A percentile compares a stretch with the other conserved stretches of the same genome.
Conservation (phyloP, 108 stramenopile genomes). For the Bacterosira constricta region DNA sequence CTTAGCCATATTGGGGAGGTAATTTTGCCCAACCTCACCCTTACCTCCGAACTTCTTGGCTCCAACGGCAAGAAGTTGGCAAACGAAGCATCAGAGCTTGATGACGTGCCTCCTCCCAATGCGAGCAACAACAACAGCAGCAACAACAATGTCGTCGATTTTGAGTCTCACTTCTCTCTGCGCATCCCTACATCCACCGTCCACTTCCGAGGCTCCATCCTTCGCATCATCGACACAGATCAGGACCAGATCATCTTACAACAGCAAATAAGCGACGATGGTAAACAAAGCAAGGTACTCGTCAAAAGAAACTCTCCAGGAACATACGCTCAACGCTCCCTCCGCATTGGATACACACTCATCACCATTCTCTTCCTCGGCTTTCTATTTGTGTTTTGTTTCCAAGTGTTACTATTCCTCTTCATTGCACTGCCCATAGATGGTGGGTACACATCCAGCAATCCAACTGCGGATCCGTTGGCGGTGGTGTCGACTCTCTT, state of each 20-base stretch:
- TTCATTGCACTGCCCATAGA: slow-evolving; percentile 58
- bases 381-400: slow-evolving; percentile 70
- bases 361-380: slow-evolving; percentile 60
- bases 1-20: too few relatives aligned
- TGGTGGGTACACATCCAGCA: slow-evolving; percentile 16
- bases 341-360: slow-evolving; percentile 58
- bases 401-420: slow-evolving; percentile 63
- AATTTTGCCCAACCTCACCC: too few relatives aligned
- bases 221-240: slow-evolving; percentile 49
- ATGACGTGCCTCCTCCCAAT: too few relatives aligned
- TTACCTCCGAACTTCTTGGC: too few relatives aligned
- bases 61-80: too few relatives aligned
- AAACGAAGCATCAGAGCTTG: too few relatives aligned
- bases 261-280: slow-evolving; percentile 44
- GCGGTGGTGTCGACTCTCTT: slow-evolving; percentile 47
- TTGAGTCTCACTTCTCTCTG: slow-evolving; percentile 63
- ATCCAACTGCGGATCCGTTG: neutral
- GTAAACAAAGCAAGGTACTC: slow-evolving; percentile 25
- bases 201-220: slow-evolving; percentile 43
- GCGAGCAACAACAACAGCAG: neutral
- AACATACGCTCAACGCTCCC: slow-evolving; percentile 32
- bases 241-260: slow-evolving; percentile 60
- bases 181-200: slow-evolving; percentile 51
- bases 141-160: slow-evolving; percentile 1
- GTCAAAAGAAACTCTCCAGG: slow-evolving; percentile 50